These are phyloP conservation scores for Nepenthes gracilis DNA, from an alignment of 148 eudicot species.

Conservation along the genomic window DNA sequence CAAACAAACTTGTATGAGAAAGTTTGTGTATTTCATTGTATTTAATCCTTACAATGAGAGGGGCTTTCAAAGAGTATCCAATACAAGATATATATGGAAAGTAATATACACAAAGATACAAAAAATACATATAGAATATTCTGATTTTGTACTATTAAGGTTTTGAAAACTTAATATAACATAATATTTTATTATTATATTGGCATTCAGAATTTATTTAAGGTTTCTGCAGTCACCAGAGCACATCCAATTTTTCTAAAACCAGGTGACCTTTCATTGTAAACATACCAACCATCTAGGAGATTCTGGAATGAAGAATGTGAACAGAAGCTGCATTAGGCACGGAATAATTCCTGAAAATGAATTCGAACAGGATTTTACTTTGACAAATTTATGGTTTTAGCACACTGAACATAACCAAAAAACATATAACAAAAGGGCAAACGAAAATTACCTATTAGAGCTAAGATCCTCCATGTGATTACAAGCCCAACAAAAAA, in stretches of 20 bases:
- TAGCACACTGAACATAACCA: not conserved
- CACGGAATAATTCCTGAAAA: slow-evolving; percentile 43
- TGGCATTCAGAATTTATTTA: no score
- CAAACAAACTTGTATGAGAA: no score
- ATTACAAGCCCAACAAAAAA: slow-evolving; percentile 24
- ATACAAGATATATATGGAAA: no score
- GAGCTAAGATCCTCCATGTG: slow-evolving; percentile 35
- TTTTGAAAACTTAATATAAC: no score
- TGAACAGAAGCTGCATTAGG: slow-evolving; percentile 31
- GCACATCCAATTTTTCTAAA: not conserved
- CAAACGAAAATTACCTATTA: slow-evolving; percentile 20
- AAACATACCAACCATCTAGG: slow-evolving; percentile 66
- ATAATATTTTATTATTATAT: no score
- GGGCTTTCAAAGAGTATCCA: no score
- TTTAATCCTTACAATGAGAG: no score
- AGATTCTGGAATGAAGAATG: slow-evolving; percentile 55
- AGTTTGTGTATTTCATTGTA: no score
- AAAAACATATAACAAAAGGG: not conserved
- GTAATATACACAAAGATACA: no score
- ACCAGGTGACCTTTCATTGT: not conserved
- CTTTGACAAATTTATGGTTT: not conserved
- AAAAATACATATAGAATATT: no score
- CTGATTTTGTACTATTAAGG: no score
- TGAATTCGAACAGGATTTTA: not conserved
- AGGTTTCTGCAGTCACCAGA: not conserved